phyloP scores from a whole-genome alignment of 2,329 filamentous ascomycete genomes.

The Didymella sp. region DNA sequence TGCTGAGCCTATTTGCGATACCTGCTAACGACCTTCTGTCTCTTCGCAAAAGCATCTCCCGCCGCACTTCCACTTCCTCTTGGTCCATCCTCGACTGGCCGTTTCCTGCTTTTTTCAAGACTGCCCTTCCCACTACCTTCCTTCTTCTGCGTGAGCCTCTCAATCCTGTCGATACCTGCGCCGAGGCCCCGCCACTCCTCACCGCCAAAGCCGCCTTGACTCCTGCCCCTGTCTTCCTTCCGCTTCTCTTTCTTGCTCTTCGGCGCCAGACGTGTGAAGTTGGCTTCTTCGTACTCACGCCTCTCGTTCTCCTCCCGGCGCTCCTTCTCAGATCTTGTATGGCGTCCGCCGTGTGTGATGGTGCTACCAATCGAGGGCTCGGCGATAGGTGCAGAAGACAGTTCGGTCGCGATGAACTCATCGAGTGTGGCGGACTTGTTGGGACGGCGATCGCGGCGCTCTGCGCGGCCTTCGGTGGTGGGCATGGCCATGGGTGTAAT shows the following conservation, averaged over 20 bases:
- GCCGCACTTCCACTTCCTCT: constrained; percentile 70
- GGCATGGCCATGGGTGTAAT: constrained; percentile 89
- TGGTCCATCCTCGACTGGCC: constrained; percentile 74
- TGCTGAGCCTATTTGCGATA: constrained; percentile 30
- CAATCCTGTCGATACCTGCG: constrained; percentile 85
- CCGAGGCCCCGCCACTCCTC: constrained; percentile 92
- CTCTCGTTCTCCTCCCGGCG: constrained; percentile 79
- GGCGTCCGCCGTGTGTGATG: constrained; percentile 78
- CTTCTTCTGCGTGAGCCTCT: constrained; percentile 77
- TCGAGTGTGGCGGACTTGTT: constrained; percentile 85
- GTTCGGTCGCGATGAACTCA: constrained; percentile 86
- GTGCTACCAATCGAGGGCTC: constrained; percentile 92
- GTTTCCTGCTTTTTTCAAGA: constrained; percentile 86
- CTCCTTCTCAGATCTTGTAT: constrained; percentile 78
- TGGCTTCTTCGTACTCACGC: constrained; percentile 86
- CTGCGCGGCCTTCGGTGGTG: constrained; percentile 65
- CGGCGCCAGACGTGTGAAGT: constrained; percentile 86
- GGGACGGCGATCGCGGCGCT: constrained; percentile 67
- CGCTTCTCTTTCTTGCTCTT: constrained; percentile 85
- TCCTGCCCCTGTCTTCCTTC: constrained; percentile 61
- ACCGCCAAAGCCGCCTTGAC: constrained; percentile 73
- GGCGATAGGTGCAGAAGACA: constrained; percentile 80
- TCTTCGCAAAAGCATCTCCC: constrained; percentile 72
- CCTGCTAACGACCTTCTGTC: constrained; percentile 46
- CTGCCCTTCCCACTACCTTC: constrained; percentile 56